A percentile compares a stretch with the other conserved stretches of the same genome.
Conservation (phyloP, 768 basidiomycete genomes). For the Lepiota brunneoincarnata region DNA sequence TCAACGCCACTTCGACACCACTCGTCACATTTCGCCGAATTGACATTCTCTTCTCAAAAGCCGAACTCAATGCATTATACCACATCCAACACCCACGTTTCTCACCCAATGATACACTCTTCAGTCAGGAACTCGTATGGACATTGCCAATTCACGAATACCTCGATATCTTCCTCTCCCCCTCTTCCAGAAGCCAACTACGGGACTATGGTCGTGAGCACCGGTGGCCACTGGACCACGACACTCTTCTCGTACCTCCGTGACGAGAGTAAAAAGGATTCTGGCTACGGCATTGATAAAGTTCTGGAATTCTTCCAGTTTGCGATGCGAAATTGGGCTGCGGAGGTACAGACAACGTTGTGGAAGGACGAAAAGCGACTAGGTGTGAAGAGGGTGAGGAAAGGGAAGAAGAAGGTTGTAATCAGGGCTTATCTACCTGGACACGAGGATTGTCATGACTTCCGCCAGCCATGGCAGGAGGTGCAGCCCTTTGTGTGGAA, state of each 20-base stretch:
- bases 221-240: slow-evolving; percentile 70
- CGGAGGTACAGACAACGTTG: slow-evolving; percentile 44
- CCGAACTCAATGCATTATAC: slow-evolving; percentile 48
- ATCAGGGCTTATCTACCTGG: slow-evolving; percentile 63
- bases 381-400: slow-evolving; percentile 14
- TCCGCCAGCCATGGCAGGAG: slow-evolving; percentile 41
- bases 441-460: slow-evolving; percentile 61
- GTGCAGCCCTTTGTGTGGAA: slow-evolving; percentile 41
- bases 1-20: slow-evolving; percentile 55
- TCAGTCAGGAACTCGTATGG: slow-evolving; percentile 57
- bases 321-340: slow-evolving; percentile 57
- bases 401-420: slow-evolving; percentile 41
- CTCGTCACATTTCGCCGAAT: slow-evolving; percentile 65
- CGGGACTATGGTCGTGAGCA: slow-evolving; percentile 59
- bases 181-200: slow-evolving; percentile 51
- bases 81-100: slow-evolving; percentile 27
- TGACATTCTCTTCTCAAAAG: slow-evolving; percentile 51
- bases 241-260: slow-evolving; percentile 41
- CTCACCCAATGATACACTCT: slow-evolving; percentile 35
- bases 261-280: slow-evolving; percentile 20
- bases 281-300: slow-evolving; percentile 47
- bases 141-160: slow-evolving; percentile 51
- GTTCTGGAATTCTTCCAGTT: slow-evolving; percentile 56
- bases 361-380: slow-evolving; percentile 24
- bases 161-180: slow-evolving; percentile 44